Base-by-base conservation (phyloP, 805 yeast genomes). In the Sungouiella blattae region DNA sequence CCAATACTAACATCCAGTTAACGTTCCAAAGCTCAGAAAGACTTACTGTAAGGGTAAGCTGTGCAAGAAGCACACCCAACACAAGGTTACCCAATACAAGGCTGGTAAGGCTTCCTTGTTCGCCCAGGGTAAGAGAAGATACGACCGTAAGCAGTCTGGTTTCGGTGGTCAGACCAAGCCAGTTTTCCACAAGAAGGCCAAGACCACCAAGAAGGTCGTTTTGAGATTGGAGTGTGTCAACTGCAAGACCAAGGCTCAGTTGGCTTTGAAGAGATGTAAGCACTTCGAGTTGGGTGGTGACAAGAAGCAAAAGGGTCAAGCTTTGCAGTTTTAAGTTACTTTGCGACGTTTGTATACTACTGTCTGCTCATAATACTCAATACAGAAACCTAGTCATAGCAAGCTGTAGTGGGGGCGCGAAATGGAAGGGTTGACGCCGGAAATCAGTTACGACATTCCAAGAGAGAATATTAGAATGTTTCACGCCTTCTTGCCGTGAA, bases 151-250 rank as follows among this genome's bases (percentile, higher is more conserved):
- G 78, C 98, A 93, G 80, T 71, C 85, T 64, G 98, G 98, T 88
- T 93, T 81, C 78, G 99, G 99, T 87, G 99, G 99, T 87, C 99
- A 93, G 80, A 93, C 98, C 77, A 93, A 88, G 82, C 98, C 83
- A 70, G 84, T 93, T 77, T 93, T 93, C 97, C 98, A 88, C 86
- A 93, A 93, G 87, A 93, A 93, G 77, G 98, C 98, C 64, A 93
- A 93, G 88, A 93, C 98, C 61, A 93, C 98, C 81, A 93, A 93
- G 88, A 93, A 93, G 86, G 95, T 93, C 71, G 98, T 93, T 56
- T 84, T 93, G 70, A 91, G 97, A 80, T 83, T 93, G 69, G 98
- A 93, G 81, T 93, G 98, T 86, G 87, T 89, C 62, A 79, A 73
- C 62, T 93, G 99, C 79, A 93, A 93, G 88, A 85, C 96, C 78